Percentiles rank a stretch among this genome's conserved stretches.
These are phyloP conservation scores for Plasmodium gonderi DNA, from an alignment of 169 alveolate species.

Conservation along the genomic window DNA sequence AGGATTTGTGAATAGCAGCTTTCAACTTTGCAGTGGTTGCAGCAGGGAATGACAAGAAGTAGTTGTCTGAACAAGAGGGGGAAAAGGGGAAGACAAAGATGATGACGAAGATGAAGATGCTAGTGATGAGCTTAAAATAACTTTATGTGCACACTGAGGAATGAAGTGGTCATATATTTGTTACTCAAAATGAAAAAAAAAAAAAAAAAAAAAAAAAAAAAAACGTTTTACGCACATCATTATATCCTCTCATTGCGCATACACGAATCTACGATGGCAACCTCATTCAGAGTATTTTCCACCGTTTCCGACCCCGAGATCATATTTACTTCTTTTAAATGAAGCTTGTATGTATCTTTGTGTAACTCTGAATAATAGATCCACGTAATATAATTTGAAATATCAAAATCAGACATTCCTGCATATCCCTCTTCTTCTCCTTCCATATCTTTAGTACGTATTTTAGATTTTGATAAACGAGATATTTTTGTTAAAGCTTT, in stretches of 20 bases:
- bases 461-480: neutral
- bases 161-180: too few species aligned
- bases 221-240: too few species aligned
- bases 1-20: neutral
- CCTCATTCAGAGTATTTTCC: neutral
- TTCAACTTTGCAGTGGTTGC: conserved; percentile 25
- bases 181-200: too few species aligned
- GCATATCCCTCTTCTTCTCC: neutral
- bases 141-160: neutral
- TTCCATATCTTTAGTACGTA: neutral
- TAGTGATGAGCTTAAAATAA: neutral
- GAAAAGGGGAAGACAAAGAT: neutral
- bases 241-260: neutral
- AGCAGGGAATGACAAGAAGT: conserved; percentile 34
- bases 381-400: conserved; percentile 2
- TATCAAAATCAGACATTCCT: too few species aligned
- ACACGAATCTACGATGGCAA: conserved; percentile 44
- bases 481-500: neutral
- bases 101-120: neutral
- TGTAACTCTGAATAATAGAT: neutral
- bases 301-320: neutral
- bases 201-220: too few species aligned
- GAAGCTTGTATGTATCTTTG: neutral
- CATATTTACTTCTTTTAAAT: neutral
- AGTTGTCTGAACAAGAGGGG: conserved; percentile 7